phyloP scores from a whole-genome alignment of 176 grass and related monocot species.

The Cenchrus fungigraminus region DNA sequence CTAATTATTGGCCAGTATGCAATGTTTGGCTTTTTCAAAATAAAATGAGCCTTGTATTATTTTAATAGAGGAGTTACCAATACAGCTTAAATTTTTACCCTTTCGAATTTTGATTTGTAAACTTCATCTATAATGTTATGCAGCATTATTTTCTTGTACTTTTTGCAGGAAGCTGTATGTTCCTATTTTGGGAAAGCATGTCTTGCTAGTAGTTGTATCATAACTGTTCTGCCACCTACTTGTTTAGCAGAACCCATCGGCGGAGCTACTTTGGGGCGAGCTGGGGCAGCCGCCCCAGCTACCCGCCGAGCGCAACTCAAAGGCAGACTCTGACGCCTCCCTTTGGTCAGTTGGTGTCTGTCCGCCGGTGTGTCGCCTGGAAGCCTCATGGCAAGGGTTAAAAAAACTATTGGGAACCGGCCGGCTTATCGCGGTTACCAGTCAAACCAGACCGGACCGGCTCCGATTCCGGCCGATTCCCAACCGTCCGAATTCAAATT shows the following conservation, averaged over 20 bases:
- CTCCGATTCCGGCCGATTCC: too few species aligned
- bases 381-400: too few species aligned
- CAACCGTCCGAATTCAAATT: too few species aligned
- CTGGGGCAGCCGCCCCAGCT: too few species aligned
- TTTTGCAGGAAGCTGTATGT: conserved; percentile 52
- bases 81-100: not conserved
- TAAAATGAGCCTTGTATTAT: not conserved
- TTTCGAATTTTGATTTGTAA: not conserved
- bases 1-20: not conserved
- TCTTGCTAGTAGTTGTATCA: conserved; percentile 43
- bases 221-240: conserved; percentile 54
- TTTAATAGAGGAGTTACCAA: not conserved
- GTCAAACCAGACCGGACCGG: too few species aligned
- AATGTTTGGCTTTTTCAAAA: not conserved
- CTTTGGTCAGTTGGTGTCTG: too few species aligned
- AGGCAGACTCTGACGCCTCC: too few species aligned
- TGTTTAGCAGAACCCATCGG: conserved; percentile 63
- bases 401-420: too few species aligned
- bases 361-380: too few species aligned
- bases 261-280: too few species aligned
- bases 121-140: conserved; percentile 26
- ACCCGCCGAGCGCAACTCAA: too few species aligned
- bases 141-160: conserved; percentile 6
- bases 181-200: conserved; percentile 53
- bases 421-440: too few species aligned